These are phyloP conservation scores for Fusarium mundagurra DNA, from an alignment of 2,329 filamentous ascomycete genomes.

Conservation along the genomic window DNA sequence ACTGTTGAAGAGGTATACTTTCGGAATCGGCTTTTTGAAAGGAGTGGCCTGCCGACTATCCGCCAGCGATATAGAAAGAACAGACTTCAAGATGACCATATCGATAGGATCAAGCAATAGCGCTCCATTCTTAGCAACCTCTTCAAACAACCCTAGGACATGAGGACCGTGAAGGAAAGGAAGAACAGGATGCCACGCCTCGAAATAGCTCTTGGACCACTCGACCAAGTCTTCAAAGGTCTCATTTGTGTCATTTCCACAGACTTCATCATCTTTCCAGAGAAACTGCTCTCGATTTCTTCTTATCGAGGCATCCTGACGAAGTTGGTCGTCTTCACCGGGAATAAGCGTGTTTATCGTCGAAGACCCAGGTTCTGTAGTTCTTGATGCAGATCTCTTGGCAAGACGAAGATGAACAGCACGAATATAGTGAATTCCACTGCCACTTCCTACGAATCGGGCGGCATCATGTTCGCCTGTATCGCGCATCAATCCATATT, in stretches of 20 bases:
- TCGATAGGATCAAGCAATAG: neutral
- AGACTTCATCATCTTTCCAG: conserved; percentile 51
- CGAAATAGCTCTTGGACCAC: conserved; percentile 64
- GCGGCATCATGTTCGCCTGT: conserved; percentile 56
- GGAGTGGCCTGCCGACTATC: conserved; percentile 57
- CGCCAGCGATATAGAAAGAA: conserved; percentile 63
- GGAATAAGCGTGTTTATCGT: conserved; percentile 55
- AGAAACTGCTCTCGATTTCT: conserved; percentile 37
- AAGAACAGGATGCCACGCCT: conserved; percentile 66
- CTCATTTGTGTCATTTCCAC: conserved; percentile 6
- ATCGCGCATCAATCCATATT: conserved; percentile 60
- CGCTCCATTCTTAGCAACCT: conserved; percentile 47
- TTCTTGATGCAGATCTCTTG: conserved; percentile 36
- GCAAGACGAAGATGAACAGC: conserved; percentile 61
- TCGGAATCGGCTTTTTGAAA: conserved; percentile 49
- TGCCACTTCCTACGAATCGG: conserved; percentile 66
- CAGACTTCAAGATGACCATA: conserved; percentile 47
- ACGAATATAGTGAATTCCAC: conserved; percentile 68
- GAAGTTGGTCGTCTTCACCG: conserved; percentile 65
- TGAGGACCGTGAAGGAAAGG: conserved; percentile 66
- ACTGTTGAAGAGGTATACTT: conserved; percentile 56
- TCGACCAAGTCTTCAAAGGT: conserved; percentile 59
- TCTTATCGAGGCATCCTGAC: conserved; percentile 30
- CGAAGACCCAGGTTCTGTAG: conserved; percentile 11
- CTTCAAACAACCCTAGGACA: conserved; percentile 58